Conservation (phyloP, 2,329 filamentous ascomycete species). For the Pseudogymnoascus sp. region DNA sequence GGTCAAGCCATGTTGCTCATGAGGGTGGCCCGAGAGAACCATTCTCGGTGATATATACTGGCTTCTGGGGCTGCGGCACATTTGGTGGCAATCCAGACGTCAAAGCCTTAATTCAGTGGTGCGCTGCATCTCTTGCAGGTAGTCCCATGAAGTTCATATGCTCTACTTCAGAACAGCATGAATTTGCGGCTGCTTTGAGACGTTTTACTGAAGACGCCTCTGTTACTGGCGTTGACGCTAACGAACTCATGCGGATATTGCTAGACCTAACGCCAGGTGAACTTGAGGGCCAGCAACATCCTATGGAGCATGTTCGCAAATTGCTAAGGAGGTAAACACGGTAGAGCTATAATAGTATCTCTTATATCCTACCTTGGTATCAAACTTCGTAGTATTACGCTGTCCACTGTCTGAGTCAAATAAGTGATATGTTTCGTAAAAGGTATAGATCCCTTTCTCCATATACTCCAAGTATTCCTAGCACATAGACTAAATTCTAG, state of each 20-base stretch:
- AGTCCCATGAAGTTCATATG: background rate
- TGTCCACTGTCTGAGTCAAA: no score
- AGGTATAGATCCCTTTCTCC: no score
- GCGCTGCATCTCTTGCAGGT: background rate
- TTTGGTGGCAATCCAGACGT: background rate
- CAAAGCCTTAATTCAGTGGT: background rate
- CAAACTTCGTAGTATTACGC: no score
- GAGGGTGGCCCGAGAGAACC: background rate
- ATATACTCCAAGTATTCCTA: no score
- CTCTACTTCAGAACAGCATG: background rate
- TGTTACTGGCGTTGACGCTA: background rate
- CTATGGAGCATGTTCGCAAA: background rate
- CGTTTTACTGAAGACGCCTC: background rate
- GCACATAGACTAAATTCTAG: no score
- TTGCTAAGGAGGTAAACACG: background rate
- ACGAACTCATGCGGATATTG: background rate
- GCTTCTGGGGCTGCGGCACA: background rate
- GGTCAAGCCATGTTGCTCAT: background rate
- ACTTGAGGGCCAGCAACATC: background rate
- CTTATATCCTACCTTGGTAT: no score
- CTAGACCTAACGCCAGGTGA: background rate
- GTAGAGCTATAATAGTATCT: no score
- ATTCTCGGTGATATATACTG: constrained; percentile 1
- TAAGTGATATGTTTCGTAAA: no score
- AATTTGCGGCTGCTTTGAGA: background rate